Evolutionary conservation across 2,329 filamentous ascomycete genomes (phyloP), one percentile per base, ranked within the genome.

Genomic region (Scopulariopsis brevicaulis): DNA sequence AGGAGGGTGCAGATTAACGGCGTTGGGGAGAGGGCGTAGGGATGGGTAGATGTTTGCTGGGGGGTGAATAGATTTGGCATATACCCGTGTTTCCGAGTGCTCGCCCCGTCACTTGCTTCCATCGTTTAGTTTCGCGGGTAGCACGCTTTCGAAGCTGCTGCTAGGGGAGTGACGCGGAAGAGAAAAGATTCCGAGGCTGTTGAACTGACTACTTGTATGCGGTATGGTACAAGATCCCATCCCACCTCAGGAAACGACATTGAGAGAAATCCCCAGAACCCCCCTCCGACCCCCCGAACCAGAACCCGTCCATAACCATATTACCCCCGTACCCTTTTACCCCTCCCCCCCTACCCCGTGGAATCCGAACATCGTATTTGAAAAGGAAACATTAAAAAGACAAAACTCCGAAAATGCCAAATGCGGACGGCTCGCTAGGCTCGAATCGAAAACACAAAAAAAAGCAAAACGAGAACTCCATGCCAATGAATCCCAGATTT

Each of bases 1-100:
- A 96, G 94, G 76, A 85, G 83, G 75, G 85, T 99, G 65, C 94
- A 99, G 77, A 84, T 99, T 60, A 96, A 99, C 48, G 43, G 54
- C n/a, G 48, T 50, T 46, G 56, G 59, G 18, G 61, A 59, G n/a
- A 35, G 37, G 46, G 28, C 51, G 51, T 32, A 50, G n/a, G n/a
- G n/a, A n/a, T 11, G 6, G 20, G 8, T 7, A 8, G 11, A 6
- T 14, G 11, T 46, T 32, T 32, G 28, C 8, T 8, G 28, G n/a
- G 28, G 28, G 7, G 40, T 46, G 40, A 46, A 46, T 46, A 46
- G 40, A 46, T 15, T 50, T 50, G 46, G 37, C 20, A 50, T 50
- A 50, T 22, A 24, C n/a, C n/a, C 46, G 46, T 50, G 20, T 50
- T 50, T 11, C 15, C 6, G n/a, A n/a, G 40, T 46, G 15, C 40